Evolutionary conservation across 805 yeast species (phyloP).

Genomic region (Jamesozyma spencerorum): DNA sequence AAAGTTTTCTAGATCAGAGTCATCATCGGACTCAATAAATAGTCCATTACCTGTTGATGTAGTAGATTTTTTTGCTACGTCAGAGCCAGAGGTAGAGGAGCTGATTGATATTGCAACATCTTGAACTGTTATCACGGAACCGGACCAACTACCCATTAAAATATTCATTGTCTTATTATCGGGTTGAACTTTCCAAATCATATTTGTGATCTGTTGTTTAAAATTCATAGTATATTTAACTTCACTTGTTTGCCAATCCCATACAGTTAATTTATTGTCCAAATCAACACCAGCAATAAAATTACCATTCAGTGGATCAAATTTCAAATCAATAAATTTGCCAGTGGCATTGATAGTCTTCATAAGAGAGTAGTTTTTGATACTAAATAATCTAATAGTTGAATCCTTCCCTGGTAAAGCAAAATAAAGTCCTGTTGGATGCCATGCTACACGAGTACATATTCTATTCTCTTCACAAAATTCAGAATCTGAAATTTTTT

Average conservation of each 20-base stretch:
- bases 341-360: constrained; percentile 1
- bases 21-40: constrained; percentile 27
- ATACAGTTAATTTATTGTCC: constrained; percentile 44
- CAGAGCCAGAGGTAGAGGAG: background rate
- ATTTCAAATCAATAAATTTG: constrained; percentile 41
- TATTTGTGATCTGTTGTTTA: constrained; percentile 22
- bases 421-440: constrained; percentile 55
- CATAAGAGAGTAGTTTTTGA: constrained; percentile 20
- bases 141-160: constrained; percentile 31
- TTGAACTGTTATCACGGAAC: constrained; percentile 32
- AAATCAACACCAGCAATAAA: constrained; percentile 50
- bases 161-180: constrained; percentile 20
- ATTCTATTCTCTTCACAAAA: constrained; percentile 34
- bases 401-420: constrained; percentile 53
- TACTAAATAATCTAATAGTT: constrained; percentile 36
- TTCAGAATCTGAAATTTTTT: constrained; percentile 25
- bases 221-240: constrained; percentile 28
- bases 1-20: constrained; percentile 17
- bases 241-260: constrained; percentile 39
- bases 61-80: constrained; percentile 2
- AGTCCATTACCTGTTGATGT: constrained; percentile 14
- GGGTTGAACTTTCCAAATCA: constrained; percentile 30
- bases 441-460: constrained; percentile 58
- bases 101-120: constrained; percentile 17
- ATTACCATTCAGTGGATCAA: constrained; percentile 51